Percentiles rank a stretch among this genome's conserved stretches.
Evolutionary conservation across 257 asterid genomes (phyloP).

Genomic region (Penstemon barbatus): DNA sequence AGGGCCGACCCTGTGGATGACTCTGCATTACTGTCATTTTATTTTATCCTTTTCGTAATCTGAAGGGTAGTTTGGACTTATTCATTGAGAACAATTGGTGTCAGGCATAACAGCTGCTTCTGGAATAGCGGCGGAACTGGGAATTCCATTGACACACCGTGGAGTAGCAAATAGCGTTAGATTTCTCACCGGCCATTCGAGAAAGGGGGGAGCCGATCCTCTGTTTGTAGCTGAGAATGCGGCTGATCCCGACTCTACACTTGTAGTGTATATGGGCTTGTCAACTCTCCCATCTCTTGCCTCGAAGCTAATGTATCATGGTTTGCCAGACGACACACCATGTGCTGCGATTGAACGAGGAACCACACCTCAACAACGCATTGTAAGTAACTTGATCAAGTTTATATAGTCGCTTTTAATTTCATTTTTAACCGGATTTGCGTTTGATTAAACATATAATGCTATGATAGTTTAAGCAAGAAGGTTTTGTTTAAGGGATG

Average conservation of each 20-base stretch:
- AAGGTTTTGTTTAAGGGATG: too few species aligned
- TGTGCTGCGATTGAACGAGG: slow-evolving; percentile 96
- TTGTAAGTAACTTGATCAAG: slow-evolving; percentile 35
- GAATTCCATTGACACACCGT: slow-evolving; percentile 95
- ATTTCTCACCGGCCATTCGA: slow-evolving; percentile 91
- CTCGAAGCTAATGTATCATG: slow-evolving; percentile 61
- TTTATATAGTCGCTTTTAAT: background rate
- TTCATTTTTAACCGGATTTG: background rate
- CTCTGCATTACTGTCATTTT: background rate
- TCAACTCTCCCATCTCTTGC: slow-evolving; percentile 91
- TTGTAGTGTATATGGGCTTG: slow-evolving; percentile 92
- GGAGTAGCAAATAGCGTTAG: slow-evolving; percentile 89
- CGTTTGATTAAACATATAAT: background rate
- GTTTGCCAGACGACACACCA: slow-evolving; percentile 87
- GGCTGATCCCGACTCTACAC: slow-evolving; percentile 86
- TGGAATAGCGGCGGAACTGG: slow-evolving; percentile 95
- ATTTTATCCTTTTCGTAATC: background rate
- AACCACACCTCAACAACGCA: slow-evolving; percentile 93
- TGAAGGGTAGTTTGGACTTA: background rate
- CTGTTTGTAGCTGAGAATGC: slow-evolving; percentile 86
- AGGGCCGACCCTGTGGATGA: background rate
- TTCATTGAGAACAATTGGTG: slow-evolving; percentile 19
- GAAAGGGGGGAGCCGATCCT: slow-evolving; percentile 93
- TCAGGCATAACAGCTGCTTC: slow-evolving; percentile 98
- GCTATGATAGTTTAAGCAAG: too few species aligned